phyloP scores from a whole-genome alignment of 2,329 filamentous ascomycete genomes.

The Acarospora socialis region DNA sequence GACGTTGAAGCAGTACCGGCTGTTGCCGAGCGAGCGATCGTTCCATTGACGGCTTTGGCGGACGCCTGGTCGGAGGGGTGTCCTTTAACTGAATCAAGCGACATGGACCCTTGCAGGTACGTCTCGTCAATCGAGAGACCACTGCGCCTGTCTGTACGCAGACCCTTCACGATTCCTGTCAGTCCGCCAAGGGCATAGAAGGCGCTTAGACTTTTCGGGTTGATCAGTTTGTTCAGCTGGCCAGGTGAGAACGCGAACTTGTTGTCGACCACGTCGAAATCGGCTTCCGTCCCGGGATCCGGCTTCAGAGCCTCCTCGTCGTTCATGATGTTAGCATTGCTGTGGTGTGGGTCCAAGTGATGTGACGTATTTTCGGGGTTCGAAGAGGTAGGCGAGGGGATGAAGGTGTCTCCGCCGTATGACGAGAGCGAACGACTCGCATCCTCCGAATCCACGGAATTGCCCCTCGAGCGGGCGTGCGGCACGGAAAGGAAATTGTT shows the following conservation, averaged over 20 bases:
- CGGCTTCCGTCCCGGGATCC: conserved; percentile 56
- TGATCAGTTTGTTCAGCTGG: conserved; percentile 61
- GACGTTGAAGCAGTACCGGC: conserved; percentile 10
- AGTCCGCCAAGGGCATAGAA: conserved; percentile 65
- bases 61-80: conserved; percentile 19
- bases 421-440: conserved; percentile 38
- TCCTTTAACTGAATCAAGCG: conserved; percentile 48
- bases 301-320: conserved; percentile 51
- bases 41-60: conserved; percentile 8
- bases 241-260: conserved; percentile 61
- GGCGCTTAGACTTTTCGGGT: conserved; percentile 62
- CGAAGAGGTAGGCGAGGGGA: conserved; percentile 28
- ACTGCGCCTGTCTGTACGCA: conserved; percentile 48
- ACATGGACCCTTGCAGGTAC: conserved; percentile 45
- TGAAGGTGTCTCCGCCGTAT: conserved; percentile 40
- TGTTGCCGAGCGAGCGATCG: conserved; percentile 10
- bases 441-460: conserved; percentile 49
- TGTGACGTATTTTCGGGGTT: conserved; percentile 24
- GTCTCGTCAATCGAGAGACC: conserved; percentile 60
- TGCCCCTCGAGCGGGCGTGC: conserved; percentile 46
- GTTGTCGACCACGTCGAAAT: conserved; percentile 54
- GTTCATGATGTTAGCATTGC: conserved; percentile 38
- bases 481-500: conserved; percentile 50
- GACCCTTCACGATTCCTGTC: conserved; percentile 56
- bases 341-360: conserved; percentile 28